phyloP scores from a whole-genome alignment of 352 stramenopile genomes.

The Aphanomyces astaci region DNA sequence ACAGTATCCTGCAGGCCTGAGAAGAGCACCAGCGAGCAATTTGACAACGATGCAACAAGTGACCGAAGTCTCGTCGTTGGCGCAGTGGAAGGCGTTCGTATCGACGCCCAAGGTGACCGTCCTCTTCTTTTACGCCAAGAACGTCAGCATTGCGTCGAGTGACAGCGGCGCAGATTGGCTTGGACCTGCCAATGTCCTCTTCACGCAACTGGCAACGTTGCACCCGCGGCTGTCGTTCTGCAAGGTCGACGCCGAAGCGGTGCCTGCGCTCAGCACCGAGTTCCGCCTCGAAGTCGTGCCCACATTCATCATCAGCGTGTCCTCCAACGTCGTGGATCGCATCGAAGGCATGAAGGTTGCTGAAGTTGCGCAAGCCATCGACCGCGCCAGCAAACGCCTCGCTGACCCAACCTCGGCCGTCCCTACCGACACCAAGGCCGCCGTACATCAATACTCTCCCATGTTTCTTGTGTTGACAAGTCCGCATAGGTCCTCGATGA shows the following conservation, averaged over 20 bases:
- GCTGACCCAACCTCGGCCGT: slow-evolving; percentile 21
- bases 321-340: slow-evolving; percentile 68
- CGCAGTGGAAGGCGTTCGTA: slow-evolving; percentile 16
- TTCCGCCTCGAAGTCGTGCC: slow-evolving; percentile 90
- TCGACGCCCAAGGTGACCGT: slow-evolving; percentile 33
- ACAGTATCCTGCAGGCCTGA: not conserved
- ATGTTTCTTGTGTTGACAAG: not conserved
- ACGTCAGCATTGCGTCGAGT: slow-evolving; percentile 38
- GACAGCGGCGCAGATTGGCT: slow-evolving; percentile 57
- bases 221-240: slow-evolving; percentile 79
- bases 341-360: slow-evolving; percentile 76
- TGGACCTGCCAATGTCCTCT: slow-evolving; percentile 76
- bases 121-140: slow-evolving; percentile 77
- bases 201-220: slow-evolving; percentile 69
- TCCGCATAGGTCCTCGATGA: slow-evolving; percentile 34
- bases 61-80: slow-evolving; percentile 17
- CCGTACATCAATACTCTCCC: not conserved
- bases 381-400: slow-evolving; percentile 71
- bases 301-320: slow-evolving; percentile 87
- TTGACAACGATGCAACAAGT: slow-evolving; percentile 19
- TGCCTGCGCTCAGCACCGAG: slow-evolving; percentile 74
- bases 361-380: slow-evolving; percentile 74
- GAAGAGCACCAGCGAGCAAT: not conserved
- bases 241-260: slow-evolving; percentile 79
- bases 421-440: slow-evolving; percentile 17